Evolutionary conservation across 148 eudicot genomes (phyloP).

Genomic region (Cornus florida): DNA sequence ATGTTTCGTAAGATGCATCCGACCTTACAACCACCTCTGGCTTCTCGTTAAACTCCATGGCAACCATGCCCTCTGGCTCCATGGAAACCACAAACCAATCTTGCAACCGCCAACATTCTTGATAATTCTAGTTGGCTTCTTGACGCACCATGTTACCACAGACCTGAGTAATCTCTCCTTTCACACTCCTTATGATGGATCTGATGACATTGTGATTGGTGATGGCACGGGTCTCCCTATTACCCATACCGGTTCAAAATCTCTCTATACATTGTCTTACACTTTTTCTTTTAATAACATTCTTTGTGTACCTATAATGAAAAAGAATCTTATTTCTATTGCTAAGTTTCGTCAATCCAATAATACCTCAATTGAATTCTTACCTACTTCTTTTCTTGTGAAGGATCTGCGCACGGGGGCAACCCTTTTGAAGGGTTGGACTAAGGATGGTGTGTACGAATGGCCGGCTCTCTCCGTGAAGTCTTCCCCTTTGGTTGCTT

Average conservation of each 20-base stretch:
- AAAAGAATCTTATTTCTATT: too few relatives aligned
- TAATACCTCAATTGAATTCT: background rate
- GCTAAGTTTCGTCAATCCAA: background rate
- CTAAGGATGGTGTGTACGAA: background rate
- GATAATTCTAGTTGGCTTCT: too few relatives aligned
- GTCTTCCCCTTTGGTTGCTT: background rate
- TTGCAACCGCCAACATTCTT: background rate
- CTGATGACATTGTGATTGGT: too few relatives aligned
- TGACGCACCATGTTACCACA: background rate
- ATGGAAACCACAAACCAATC: background rate
- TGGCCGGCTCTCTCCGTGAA: background rate
- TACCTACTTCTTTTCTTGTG: background rate
- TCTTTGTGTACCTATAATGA: too few relatives aligned
- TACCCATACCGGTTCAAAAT: too few relatives aligned
- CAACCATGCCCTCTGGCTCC: background rate
- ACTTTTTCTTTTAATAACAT: too few relatives aligned
- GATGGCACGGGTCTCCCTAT: too few relatives aligned
- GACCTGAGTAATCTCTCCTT: background rate
- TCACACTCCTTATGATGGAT: too few relatives aligned
- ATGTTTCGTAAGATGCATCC: background rate
- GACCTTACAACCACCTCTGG: background rate
- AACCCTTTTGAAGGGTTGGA: background rate
- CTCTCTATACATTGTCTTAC: too few relatives aligned
- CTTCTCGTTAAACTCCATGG: background rate
- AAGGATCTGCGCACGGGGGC: background rate